Evolutionary conservation across 2,329 filamentous ascomycete species (phyloP).

Genomic region (Geosmithia morbida): DNA sequence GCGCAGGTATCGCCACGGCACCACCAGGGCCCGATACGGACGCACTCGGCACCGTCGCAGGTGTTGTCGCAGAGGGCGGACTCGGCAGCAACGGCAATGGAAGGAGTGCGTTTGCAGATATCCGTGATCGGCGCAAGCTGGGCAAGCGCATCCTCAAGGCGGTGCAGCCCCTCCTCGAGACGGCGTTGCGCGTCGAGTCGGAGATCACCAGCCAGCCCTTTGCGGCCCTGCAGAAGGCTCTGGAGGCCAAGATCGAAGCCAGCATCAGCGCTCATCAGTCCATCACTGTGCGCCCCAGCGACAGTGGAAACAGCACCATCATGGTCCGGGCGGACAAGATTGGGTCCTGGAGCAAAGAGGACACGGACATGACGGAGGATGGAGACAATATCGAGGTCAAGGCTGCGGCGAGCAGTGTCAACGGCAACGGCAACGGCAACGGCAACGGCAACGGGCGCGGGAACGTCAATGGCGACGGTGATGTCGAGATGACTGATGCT

Average conservation of each 20-base stretch:
- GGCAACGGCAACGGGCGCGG: no score
- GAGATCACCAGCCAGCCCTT: conserved; percentile 59
- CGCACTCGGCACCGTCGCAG: conserved; percentile 1
- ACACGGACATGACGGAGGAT: conserved; percentile 18
- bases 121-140: conserved; percentile 70
- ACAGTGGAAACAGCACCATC: conserved; percentile 28
- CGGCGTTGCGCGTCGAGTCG: conserved; percentile 66
- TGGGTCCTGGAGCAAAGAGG: conserved; percentile 9
- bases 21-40: conserved; percentile 5
- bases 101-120: conserved; percentile 39
- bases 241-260: conserved; percentile 59
- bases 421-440: conserved; percentile 6
- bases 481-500: conserved; percentile 7
- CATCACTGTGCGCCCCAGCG: conserved; percentile 16
- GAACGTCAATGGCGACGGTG: conserved; percentile 7
- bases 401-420: conserved; percentile 14
- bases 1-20: conserved; percentile 31
- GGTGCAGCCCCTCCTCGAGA: conserved; percentile 63
- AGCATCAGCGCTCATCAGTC: conserved; percentile 41
- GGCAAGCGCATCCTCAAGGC: conserved; percentile 80
- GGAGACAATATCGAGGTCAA: conserved; percentile 30
- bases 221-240: conserved; percentile 55
- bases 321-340: conserved; percentile 32
- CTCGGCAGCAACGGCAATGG: no score
- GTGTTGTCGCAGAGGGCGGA: conserved; percentile 4